Evolutionary conservation across 192 early-diverging fungal species (phyloP), one percentile per base, ranked within the genome.

Genomic region (Coemansia sp.): DNA sequence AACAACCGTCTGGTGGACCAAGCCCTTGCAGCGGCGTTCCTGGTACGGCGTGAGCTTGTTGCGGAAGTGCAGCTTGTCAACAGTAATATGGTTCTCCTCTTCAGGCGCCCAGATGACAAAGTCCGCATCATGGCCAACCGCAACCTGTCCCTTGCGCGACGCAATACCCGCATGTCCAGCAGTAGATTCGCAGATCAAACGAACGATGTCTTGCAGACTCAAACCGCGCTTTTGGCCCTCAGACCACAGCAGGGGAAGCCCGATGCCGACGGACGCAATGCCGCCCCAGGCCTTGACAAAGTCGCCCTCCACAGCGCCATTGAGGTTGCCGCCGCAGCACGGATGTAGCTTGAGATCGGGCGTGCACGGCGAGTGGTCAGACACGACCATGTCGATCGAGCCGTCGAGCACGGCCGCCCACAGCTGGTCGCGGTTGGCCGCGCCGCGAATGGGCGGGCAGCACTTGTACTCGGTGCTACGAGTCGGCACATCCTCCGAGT

Each of bases 211-310:
- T 57, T 85, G 76, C 41, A 87, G 69, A 69, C 60, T 78, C 57
- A 85, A 69, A 17, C 90, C 90, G 56, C 88, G 86, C n/a, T 74
- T 68, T 59, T 75, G 79, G 52, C 86, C 89, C 70, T 89, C 91
- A 10, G 90, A 90, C 90, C 90, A 93, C 56, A 93, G 70, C 38
- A 90, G 79, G 25, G 88, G 82, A 32, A 93, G 83, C n/a, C 91
- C 91, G 66, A 93, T 87, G 69, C 90, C 89, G 15, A 93, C 86
- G 19, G 87, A 84, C 14, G 90, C 87, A 73, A 93, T 89, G 66
- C 91, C 91, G 64, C 91, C 91, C 91, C 91, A 93, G 25, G 91
- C 90, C 45, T 84, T 83, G 51, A 88, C 72, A 74, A 93, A 93
- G 75, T 93, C 89, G 66, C 89, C 89, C 58, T 90, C 86, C 55